phyloP scores from a whole-genome alignment of 2,329 filamentous ascomycete species.

The Penicillium sp. region DNA sequence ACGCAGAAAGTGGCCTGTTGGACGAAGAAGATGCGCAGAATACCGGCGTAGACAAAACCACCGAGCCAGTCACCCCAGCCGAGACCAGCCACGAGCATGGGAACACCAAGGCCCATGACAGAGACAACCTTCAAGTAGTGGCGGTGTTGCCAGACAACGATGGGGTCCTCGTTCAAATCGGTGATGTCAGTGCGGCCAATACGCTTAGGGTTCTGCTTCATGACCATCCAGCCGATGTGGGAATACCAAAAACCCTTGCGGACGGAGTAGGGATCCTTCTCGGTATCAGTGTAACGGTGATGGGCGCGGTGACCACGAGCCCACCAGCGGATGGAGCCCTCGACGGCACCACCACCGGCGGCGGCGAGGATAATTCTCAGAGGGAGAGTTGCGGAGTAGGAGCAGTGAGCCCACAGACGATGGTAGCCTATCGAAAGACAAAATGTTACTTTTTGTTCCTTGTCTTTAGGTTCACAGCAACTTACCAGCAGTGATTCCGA shows the following conservation, averaged over 20 bases:
- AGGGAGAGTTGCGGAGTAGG: slow-evolving; percentile 71
- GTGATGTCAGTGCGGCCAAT: slow-evolving; percentile 85
- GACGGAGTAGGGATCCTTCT: slow-evolving; percentile 88
- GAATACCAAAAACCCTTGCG: slow-evolving; percentile 83
- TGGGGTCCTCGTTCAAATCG: slow-evolving; percentile 78
- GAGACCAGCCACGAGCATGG: slow-evolving; percentile 69
- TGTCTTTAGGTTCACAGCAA: slow-evolving; percentile 11
- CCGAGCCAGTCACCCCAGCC: slow-evolving; percentile 78
- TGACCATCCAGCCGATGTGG: slow-evolving; percentile 85
- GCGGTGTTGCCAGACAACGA: slow-evolving; percentile 84
- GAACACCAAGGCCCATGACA: slow-evolving; percentile 72
- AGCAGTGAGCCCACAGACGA: slow-evolving; percentile 80
- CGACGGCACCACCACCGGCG: slow-evolving; percentile 75
- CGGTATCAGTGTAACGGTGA: slow-evolving; percentile 88
- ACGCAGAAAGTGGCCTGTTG: slow-evolving; percentile 92
- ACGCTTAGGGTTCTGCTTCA: slow-evolving; percentile 89
- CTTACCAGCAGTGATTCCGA: slow-evolving; percentile 74
- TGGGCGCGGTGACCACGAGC: slow-evolving; percentile 80
- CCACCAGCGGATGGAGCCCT: slow-evolving; percentile 89
- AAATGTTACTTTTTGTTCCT: background rate
- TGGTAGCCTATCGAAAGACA: slow-evolving; percentile 59
- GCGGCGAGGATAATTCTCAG: slow-evolving; percentile 79
- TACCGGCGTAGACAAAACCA: slow-evolving; percentile 79
- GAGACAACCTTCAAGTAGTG: slow-evolving; percentile 79
- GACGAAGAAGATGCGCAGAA: slow-evolving; percentile 82